Base-by-base conservation (phyloP, 495 filamentous ascomycete species). In the Podospora conica region DNA sequence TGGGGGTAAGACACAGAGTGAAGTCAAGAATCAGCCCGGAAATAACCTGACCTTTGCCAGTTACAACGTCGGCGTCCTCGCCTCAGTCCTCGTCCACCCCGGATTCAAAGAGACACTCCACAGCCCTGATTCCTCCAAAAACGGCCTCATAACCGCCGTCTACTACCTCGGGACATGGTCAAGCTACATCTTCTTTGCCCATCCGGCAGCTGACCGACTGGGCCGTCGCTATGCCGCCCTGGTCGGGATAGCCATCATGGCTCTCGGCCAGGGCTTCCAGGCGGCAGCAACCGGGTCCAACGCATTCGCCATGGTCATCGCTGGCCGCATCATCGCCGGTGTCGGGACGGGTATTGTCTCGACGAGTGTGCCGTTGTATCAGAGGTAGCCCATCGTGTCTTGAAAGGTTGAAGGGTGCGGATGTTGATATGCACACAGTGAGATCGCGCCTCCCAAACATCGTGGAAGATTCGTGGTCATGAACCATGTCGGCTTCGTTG, bases 61-160 rank as follows among this genome's bases (percentile, higher is more conserved):
- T 2, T 87, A 86, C 70, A 84, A 85, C 71, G 78, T 87, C 64
- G 84, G 84, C 53, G 78, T 87, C 57, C 76, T 87, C 25, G 83
- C 83, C 0, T 83, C 83, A 0, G 78, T 87, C 3, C 81, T 84
- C 53, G 83, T 84, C 0, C 78, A 84, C 65, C 81, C 80, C 0
- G 84, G 83, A 20, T 87, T 84, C 68, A 71, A 75, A 23, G 73
- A 76, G 25, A 69, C 78, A 0, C 75, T 85, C 20, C 72, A 79
- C 40, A 66, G 77, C 27, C 83, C 78, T 3, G 75, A 75, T 15
- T 76, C 82, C 8, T 72, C 77, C 3, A 67, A 73, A 25, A 82
- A 72, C 33, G 84, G 83, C 1, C 71, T 85, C 27, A 84, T 87
- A 65, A 85, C 84, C 7, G 81, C 80, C 29, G 80, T 85, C 23